phyloP scores from a whole-genome alignment of 176 grass and related monocot species.

The Ensete glaucum region DNA sequence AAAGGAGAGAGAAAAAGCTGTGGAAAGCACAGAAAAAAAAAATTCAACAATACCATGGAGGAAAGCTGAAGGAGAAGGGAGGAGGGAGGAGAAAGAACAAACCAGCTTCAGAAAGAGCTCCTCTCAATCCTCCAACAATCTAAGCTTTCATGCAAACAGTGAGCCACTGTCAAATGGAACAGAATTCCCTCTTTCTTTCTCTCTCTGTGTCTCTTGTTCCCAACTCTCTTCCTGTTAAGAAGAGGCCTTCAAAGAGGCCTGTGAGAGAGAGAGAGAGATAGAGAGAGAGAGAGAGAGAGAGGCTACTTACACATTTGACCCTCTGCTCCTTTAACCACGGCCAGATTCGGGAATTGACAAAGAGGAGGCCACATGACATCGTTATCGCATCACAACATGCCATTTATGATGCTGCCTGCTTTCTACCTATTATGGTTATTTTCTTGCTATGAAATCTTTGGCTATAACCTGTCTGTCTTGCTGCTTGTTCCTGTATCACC shows the following conservation, averaged over 20 bases:
- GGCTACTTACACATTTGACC: background rate
- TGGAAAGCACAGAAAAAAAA: background rate
- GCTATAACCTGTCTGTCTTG: background rate
- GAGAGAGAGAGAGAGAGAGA: background rate
- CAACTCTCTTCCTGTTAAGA: background rate
- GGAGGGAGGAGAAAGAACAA: background rate
- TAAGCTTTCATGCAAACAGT: background rate
- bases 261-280: too few species aligned
- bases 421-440: background rate
- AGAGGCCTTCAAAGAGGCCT: too few species aligned
- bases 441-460: background rate
- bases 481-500: background rate
- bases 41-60: background rate
- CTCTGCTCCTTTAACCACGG: background rate
- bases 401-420: slow-evolving; percentile 18
- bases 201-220: background rate
- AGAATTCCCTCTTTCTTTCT: background rate
- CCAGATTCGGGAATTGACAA: slow-evolving; percentile 7
- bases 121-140: background rate
- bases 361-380: slow-evolving; percentile 23
- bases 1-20: background rate
- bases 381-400: slow-evolving; percentile 26
- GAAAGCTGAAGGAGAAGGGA: background rate
- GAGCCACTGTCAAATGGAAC: background rate
- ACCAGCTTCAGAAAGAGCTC: background rate